Evolutionary conservation across 441 rosid genomes (phyloP).

Genomic region (Populus hybrid): DNA sequence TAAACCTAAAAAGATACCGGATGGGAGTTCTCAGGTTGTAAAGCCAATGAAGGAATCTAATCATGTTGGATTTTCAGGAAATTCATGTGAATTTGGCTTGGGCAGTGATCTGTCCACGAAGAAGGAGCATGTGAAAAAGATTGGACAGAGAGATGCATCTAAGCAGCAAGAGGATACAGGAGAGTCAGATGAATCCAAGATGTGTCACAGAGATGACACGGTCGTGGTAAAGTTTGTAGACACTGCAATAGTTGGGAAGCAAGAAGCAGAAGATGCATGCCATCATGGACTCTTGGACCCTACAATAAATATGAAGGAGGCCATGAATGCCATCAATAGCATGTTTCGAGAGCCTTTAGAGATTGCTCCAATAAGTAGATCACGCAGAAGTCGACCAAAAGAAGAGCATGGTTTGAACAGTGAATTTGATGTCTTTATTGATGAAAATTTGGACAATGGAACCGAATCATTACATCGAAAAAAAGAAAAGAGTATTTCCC

Average conservation of each 20-base stretch:
- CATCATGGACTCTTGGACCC: conserved; percentile 92
- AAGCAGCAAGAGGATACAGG: conserved; percentile 27
- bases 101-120: not conserved
- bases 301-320: conserved; percentile 81
- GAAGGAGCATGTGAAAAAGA: conserved; percentile 10
- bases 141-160: conserved; percentile 18
- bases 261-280: conserved; percentile 74
- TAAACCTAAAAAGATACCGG: conserved; percentile 6
- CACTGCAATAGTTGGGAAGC: conserved; percentile 65
- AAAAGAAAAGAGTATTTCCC: conserved; percentile 22
- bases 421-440: conserved; percentile 54
- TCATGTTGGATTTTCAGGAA: conserved; percentile 5
- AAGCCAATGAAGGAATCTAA: conserved; percentile 26
- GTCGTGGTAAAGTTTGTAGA: conserved; percentile 61
- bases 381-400: conserved; percentile 34
- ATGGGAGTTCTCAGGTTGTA: conserved; percentile 19
- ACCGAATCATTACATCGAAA: conserved; percentile 21
- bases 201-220: conserved; percentile 40
- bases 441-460: conserved; percentile 41
- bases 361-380: conserved; percentile 42
- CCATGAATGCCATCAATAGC: conserved; percentile 70
- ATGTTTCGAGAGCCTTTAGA: conserved; percentile 88
- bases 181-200: conserved; percentile 30
- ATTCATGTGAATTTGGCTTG: not conserved
- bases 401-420: conserved; percentile 30